A percentile compares a stretch with the other conserved stretches of the same genome.
Evolutionary conservation across 805 yeast species (phyloP).

Genomic region (Candida boleticola): DNA sequence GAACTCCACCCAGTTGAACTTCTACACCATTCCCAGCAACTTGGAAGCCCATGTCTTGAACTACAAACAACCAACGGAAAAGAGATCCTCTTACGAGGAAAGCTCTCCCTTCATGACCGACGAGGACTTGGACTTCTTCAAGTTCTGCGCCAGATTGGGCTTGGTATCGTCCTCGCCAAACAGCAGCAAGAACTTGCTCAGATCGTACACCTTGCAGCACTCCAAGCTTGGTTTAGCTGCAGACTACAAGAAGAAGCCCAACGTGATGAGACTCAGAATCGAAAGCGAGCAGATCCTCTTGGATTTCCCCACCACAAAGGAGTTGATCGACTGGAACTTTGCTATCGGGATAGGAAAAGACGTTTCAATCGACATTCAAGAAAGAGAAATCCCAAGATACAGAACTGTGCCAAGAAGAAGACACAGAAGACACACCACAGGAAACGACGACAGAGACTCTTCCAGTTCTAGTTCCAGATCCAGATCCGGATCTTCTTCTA

Average conservation of each 20-base stretch:
- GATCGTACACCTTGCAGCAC: slow-evolving; percentile 78
- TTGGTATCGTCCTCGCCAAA: background rate
- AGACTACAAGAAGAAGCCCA: slow-evolving; percentile 71
- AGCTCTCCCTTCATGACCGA: slow-evolving; percentile 21
- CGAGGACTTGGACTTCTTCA: slow-evolving; percentile 26
- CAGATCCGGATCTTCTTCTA: background rate
- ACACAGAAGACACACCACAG: slow-evolving; percentile 7
- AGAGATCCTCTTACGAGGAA: background rate
- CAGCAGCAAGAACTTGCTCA: slow-evolving; percentile 34
- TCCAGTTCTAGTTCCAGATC: too few species aligned
- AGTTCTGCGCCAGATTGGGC: slow-evolving; percentile 21
- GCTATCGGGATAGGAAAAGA: slow-evolving; percentile 74
- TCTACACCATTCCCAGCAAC: slow-evolving; percentile 46
- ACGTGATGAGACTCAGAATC: slow-evolving; percentile 70
- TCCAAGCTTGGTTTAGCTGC: slow-evolving; percentile 82
- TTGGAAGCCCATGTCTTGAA: slow-evolving; percentile 23
- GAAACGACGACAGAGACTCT: background rate
- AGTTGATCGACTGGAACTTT: slow-evolving; percentile 76
- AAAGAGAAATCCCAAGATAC: slow-evolving; percentile 70
- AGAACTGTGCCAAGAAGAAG: slow-evolving; percentile 80
- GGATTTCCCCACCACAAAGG: slow-evolving; percentile 59
- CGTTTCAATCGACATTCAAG: slow-evolving; percentile 70
- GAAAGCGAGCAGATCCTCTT: slow-evolving; percentile 82
- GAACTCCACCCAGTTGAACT: slow-evolving; percentile 82
- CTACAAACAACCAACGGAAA: background rate